Percentiles rank a stretch among this genome's conserved stretches.
These are phyloP conservation scores for Yamadazyma takamatsuzukensis DNA, from an alignment of 805 yeast species.

Conservation along the genomic window DNA sequence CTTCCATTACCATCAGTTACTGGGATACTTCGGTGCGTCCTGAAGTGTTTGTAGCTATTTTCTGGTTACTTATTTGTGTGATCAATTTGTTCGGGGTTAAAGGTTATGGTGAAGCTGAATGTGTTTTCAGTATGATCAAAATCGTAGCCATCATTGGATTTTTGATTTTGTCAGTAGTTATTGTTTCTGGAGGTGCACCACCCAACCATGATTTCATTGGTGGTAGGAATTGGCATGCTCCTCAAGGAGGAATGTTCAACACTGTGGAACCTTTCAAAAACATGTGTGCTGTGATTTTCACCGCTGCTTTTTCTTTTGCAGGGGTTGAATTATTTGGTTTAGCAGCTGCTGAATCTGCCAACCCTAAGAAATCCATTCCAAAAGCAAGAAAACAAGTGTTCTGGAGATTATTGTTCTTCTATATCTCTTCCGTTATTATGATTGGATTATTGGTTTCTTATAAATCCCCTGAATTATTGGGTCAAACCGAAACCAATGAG, in stretches of 20 bases:
- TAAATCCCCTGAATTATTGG: conserved; percentile 17
- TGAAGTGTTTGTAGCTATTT: conserved; percentile 55
- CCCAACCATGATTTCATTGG: conserved; percentile 56
- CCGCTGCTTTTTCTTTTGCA: conserved; percentile 62
- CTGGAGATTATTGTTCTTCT: conserved; percentile 60
- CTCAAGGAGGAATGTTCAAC: conserved; percentile 49
- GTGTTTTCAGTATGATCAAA: conserved; percentile 51
- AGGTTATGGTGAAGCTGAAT: conserved; percentile 72
- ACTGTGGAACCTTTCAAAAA: conserved; percentile 49
- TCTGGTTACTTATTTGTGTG: conserved; percentile 46
- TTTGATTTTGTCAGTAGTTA: conserved; percentile 50
- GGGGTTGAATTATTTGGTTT: conserved; percentile 66
- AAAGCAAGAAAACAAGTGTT: conserved; percentile 62
- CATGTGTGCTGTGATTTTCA: conserved; percentile 55
- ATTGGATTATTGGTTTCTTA: conserved; percentile 53
- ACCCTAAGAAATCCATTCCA: conserved; percentile 60
- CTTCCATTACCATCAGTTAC: conserved; percentile 28
- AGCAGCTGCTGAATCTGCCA: conserved; percentile 63
- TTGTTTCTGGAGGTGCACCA: conserved; percentile 60
- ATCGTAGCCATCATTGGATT: conserved; percentile 59
- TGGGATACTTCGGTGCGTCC: conserved; percentile 35
- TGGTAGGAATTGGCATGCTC: conserved; percentile 54
- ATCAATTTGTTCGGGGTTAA: conserved; percentile 60
- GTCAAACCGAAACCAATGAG: conserved; percentile 13
- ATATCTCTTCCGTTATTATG: conserved; percentile 49